Conservation (phyloP, 352 stramenopile genomes). For the Peronospora destructor region DNA sequence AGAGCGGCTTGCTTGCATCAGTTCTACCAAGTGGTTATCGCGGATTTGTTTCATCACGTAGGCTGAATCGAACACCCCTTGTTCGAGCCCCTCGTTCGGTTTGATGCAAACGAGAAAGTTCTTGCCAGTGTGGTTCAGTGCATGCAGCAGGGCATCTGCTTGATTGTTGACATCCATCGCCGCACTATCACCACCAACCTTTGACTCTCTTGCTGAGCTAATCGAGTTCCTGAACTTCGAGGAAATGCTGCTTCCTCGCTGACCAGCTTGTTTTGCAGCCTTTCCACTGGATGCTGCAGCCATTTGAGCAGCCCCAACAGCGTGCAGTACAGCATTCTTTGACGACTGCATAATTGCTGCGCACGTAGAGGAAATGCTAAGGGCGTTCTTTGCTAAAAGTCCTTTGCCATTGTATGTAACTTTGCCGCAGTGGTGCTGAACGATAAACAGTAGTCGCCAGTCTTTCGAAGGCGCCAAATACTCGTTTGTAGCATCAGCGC, state of each 20-base stretch:
- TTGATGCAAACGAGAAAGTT: slow-evolving; percentile 84
- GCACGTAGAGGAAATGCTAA: slow-evolving; percentile 72
- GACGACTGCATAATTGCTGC: slow-evolving; percentile 82
- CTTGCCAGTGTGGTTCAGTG: slow-evolving; percentile 65
- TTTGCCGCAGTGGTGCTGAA: slow-evolving; percentile 65
- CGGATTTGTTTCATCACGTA: slow-evolving; percentile 72
- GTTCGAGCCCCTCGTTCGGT: slow-evolving; percentile 53
- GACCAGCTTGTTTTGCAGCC: slow-evolving; percentile 30
- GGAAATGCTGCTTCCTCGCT: slow-evolving; percentile 25
- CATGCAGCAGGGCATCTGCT: slow-evolving; percentile 57
- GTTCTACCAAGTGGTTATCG: slow-evolving; percentile 55
- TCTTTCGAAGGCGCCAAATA: slow-evolving; percentile 69
- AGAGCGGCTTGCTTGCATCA: slow-evolving; percentile 67
- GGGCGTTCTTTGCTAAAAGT: slow-evolving; percentile 55
- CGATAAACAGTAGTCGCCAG: slow-evolving; percentile 68
- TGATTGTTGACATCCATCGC: slow-evolving; percentile 58
- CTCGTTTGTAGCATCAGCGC: slow-evolving; percentile 45
- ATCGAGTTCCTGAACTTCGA: slow-evolving; percentile 46
- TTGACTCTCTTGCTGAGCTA: slow-evolving; percentile 38
- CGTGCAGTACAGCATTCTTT: slow-evolving; percentile 67
- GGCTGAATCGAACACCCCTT: slow-evolving; percentile 56
- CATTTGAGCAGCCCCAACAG: slow-evolving; percentile 60
- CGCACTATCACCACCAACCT: slow-evolving; percentile 35
- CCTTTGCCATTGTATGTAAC: slow-evolving; percentile 74
- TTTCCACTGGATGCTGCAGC: slow-evolving; percentile 49